These are phyloP conservation scores for Citrus hindsii DNA, from an alignment of 345 rosid genomes.

Conservation along the genomic window DNA sequence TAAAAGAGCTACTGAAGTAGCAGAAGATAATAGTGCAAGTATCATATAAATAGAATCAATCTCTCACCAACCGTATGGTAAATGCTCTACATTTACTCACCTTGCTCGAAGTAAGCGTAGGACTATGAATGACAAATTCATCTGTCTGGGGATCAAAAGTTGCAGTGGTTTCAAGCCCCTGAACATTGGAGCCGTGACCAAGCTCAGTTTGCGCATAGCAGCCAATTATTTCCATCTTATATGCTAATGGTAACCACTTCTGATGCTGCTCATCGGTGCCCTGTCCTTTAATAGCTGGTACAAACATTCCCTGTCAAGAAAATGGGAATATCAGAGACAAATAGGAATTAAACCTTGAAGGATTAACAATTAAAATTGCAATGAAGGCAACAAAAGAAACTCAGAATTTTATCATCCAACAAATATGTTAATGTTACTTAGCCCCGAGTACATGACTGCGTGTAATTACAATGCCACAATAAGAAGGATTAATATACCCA, in stretches of 20 bases:
- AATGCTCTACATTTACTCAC: constrained; percentile 39
- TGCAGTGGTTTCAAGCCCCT: constrained; percentile 98
- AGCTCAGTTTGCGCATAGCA: constrained; percentile 99
- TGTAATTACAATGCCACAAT: background rate
- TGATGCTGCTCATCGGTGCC: constrained; percentile 95
- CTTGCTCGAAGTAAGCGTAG: constrained; percentile 90
- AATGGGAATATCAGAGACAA: constrained; percentile 1
- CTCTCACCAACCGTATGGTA: background rate
- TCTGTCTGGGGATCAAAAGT: constrained; percentile 92
- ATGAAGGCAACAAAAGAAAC: background rate
- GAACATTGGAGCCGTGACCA: constrained; percentile 99
- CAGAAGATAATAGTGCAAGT: background rate
- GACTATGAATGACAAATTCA: constrained; percentile 86
- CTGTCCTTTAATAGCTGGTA: constrained; percentile 94
- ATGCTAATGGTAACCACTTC: constrained; percentile 90
- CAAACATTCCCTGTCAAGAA: constrained; percentile 79
- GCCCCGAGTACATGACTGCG: background rate
- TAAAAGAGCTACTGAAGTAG: background rate
- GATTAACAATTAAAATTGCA: background rate
- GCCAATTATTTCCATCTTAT: constrained; percentile 95
- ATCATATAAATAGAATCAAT: background rate
- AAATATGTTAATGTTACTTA: background rate
- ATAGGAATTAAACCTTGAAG: background rate
- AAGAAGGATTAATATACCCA: constrained; percentile 50
- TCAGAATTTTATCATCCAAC: background rate